Conservation (phyloP, 192 early-diverging fungal genomes). For the Coemansia sp. region DNA sequence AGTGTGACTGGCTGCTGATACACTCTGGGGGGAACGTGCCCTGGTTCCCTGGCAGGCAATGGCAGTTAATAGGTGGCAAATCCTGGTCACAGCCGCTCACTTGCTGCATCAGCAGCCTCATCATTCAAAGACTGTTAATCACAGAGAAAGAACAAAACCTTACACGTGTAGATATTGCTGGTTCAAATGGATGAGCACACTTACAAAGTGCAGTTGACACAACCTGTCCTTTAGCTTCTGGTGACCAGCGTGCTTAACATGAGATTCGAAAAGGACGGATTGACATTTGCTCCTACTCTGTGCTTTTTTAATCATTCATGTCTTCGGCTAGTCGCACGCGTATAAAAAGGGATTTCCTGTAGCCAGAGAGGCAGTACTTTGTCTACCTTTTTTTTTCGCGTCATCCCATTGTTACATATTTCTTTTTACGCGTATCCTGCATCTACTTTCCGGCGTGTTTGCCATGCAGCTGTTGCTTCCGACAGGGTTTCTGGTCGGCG, state of each 20-base stretch:
- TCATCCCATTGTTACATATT: not conserved
- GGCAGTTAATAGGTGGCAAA: not conserved
- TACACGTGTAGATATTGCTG: slow-evolving; percentile 3
- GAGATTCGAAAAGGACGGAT: not conserved
- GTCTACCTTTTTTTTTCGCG: not conserved
- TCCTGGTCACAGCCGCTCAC: slow-evolving; percentile 1
- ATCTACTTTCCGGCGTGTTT: not conserved
- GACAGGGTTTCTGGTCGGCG: slow-evolving; percentile 21
- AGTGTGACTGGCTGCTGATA: not conserved
- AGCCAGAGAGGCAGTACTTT: not conserved
- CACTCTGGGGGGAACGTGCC: not conserved
- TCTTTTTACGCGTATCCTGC: not conserved
- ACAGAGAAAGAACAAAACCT: not conserved
- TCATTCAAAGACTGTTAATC: not conserved
- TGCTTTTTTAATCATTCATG: not conserved
- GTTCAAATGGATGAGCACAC: not conserved
- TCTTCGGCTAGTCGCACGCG: not conserved
- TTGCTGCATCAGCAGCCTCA: not conserved
- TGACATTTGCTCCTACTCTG: not conserved
- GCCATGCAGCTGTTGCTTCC: slow-evolving; percentile 4
- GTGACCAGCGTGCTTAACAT: not conserved
- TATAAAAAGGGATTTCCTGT: not conserved
- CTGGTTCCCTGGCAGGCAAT: not conserved
- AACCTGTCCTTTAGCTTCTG: not conserved
- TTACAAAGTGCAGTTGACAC: not conserved